Evolutionary conservation across 225 moss, liverwort and hornwort species (phyloP).

Genomic region (Pseudoscleropodium purum): DNA sequence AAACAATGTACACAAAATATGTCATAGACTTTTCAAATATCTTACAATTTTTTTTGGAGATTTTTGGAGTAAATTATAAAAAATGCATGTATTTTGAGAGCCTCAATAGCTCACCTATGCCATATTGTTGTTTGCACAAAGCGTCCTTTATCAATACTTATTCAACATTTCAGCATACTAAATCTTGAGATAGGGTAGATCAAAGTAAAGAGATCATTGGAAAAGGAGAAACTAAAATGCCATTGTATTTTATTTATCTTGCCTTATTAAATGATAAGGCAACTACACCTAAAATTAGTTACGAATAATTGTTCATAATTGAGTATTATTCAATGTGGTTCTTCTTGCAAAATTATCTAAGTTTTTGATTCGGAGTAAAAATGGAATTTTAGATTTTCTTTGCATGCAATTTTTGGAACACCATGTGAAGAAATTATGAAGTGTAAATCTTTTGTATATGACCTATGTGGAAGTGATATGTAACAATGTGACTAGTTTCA

Average conservation of each 20-base stretch:
- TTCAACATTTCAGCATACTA: background rate
- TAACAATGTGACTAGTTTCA: background rate
- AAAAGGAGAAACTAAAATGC: background rate
- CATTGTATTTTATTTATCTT: background rate
- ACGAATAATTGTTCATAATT: background rate
- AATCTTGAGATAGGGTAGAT: background rate
- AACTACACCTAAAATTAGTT: background rate
- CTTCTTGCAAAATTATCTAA: background rate
- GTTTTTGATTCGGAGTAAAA: background rate
- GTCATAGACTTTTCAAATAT: background rate
- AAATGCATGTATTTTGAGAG: background rate
- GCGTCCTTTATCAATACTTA: accelerated
- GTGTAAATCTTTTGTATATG: background rate
- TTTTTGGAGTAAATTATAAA: background rate
- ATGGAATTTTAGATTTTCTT: background rate
- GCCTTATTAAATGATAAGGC: no score
- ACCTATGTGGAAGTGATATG: background rate
- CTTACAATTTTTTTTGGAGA: background rate
- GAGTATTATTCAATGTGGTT: no score
- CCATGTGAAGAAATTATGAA: background rate
- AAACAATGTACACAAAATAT: background rate
- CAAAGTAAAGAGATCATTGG: accelerated
- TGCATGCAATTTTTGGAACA: background rate
- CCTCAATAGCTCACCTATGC: accelerated
- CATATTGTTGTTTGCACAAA: no score